Conservation (phyloP, 345 rosid species). For the Linum trigynum region DNA sequence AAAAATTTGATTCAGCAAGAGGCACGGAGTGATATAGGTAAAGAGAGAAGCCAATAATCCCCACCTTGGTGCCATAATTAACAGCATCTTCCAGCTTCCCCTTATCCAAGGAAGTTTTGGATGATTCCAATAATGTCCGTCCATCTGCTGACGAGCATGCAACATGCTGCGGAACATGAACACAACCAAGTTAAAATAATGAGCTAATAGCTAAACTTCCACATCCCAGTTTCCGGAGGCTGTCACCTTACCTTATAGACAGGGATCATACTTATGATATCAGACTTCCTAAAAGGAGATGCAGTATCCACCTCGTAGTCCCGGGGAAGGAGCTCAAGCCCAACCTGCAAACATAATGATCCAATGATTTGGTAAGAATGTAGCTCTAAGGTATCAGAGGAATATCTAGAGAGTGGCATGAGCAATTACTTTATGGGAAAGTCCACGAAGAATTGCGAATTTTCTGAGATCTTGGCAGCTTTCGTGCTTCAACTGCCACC, state of each 20-base stretch:
- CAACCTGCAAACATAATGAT: conserved; percentile 26
- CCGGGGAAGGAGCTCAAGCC: conserved; percentile 29
- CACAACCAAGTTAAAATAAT: conserved; percentile 13
- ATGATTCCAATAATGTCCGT: conserved; percentile 25
- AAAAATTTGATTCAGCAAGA: conserved; percentile 2
- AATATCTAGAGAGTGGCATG: neutral
- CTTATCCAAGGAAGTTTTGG: conserved; percentile 27
- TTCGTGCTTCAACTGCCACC: conserved; percentile 25
- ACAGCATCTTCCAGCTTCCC: conserved; percentile 33
- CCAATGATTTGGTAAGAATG: conserved; percentile 16
- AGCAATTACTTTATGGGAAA: conserved; percentile 26
- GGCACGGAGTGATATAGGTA: conserved; percentile 2
- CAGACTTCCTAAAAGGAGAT: conserved; percentile 24
- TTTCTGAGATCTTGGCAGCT: conserved; percentile 20
- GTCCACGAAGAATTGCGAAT: conserved; percentile 27
- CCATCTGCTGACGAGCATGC: conserved; percentile 33
- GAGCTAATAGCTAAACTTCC: neutral
- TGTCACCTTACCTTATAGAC: conserved; percentile 19
- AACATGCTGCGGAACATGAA: conserved; percentile 26
- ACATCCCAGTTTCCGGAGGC: neutral
- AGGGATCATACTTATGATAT: conserved; percentile 26
- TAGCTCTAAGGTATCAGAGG: conserved; percentile 4
- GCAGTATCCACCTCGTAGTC: conserved; percentile 25
- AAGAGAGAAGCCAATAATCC: conserved; percentile 1
- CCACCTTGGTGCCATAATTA: conserved; percentile 26